A percentile compares a stretch with the other conserved stretches of the same genome.
phyloP scores from a whole-genome alignment of 345 rosid genomes.

The Kandelia obovata region DNA sequence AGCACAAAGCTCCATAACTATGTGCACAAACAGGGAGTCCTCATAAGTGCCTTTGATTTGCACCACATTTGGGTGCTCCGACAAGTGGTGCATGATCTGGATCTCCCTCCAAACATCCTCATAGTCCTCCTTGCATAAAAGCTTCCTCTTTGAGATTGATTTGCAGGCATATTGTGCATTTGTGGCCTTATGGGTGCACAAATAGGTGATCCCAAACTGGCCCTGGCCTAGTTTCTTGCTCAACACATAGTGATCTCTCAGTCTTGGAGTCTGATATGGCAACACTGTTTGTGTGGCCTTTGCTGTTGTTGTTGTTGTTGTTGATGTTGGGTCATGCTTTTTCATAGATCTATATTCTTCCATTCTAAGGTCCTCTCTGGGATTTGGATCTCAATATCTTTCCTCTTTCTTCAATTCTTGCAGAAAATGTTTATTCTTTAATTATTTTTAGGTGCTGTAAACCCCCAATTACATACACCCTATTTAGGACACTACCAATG shows the following conservation, averaged over 20 bases:
- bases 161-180: conserved; percentile 65
- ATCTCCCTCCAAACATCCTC: conserved; percentile 97
- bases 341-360: conserved; percentile 9
- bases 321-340: conserved; percentile 3
- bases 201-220: conserved; percentile 88
- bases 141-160: conserved; percentile 90
- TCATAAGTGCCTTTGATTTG: conserved; percentile 85
- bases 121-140: conserved; percentile 83
- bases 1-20: conserved; percentile 94
- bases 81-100: conserved; percentile 98
- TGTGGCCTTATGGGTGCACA: conserved; percentile 62
- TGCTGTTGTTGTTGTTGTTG: conserved; percentile 13
- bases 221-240: conserved; percentile 96
- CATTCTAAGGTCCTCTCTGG: neutral
- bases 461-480: too few relatives aligned
- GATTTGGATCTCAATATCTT: neutral
- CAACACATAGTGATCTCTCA: conserved; percentile 70
- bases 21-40: conserved; percentile 83
- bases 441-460: neutral
- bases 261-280: conserved; percentile 77
- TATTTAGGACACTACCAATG: too few relatives aligned
- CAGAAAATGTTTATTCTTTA: neutral
- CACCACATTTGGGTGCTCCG: conserved; percentile 80
- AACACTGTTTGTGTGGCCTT: conserved; percentile 56
- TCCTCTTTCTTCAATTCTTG: neutral